Evolutionary conservation across 306 rosid genomes (phyloP), one percentile per base, ranked within the genome.

Genomic region (Prunus davidiana): DNA sequence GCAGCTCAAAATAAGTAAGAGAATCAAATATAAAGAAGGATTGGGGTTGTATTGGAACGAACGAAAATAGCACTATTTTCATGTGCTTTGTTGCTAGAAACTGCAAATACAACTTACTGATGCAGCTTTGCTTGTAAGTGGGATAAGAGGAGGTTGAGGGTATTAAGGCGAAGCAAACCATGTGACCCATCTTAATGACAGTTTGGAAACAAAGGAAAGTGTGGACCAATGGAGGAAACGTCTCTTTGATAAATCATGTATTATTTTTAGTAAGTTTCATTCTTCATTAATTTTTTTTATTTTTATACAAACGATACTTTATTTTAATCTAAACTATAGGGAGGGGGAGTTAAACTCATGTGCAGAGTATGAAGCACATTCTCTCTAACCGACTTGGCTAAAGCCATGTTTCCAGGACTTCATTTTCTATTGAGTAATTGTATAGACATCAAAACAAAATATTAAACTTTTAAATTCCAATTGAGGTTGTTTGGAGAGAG

Each of bases 121-220:
- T 60, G 77, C 77, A 83, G 81, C 84, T 75, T 82, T 58, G 89
- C 93, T 85, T 88, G 87, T 77, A 80, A 82, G 79, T 74, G 56
- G 85, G 87, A 77, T 75, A 84, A 79, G 72, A 77, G 84, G 70
- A 84, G 54, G 38, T 41, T 18, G 24, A 63, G 38, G 74, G 75
- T 73, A 67, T 69, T 82, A 82, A 73, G 83, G 78, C 55, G 81
- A 76, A 68, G 86, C 34, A 84, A 84, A 84, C 85, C 93, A 90
- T 85, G 97, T 93, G 96, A 86, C 82, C 82, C 79, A 72, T 75
- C 80, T 88, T 85, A 76, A 86, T 74, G 88, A 76, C 86, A 72
- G 85, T 83, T 90, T 87, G 76, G 27, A 87, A 80, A 78, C 84
- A 83, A 92, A 92, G 91, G 81, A 87, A 88, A 77, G 88, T 80